Base-by-base conservation (phyloP, 2,329 filamentous ascomycete genomes). In the Eutypa lata region DNA sequence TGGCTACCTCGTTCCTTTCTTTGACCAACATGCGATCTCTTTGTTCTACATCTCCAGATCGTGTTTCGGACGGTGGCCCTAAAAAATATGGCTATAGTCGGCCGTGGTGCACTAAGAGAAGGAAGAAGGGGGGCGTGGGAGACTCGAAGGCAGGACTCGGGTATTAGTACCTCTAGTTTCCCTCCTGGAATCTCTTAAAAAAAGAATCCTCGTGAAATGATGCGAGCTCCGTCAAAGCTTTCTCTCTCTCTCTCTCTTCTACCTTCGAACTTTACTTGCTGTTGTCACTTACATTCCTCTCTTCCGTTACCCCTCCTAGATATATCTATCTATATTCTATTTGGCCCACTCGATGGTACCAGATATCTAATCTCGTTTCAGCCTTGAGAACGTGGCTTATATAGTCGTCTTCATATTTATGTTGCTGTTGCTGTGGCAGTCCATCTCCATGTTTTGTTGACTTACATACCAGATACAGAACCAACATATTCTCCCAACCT, bases 271-370 rank as follows among this genome's bases (percentile, higher is more conserved):
- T 44, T 44, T 14, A 13, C 14, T 45, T 14, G 14, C 5, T 53
- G 58, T 59, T 61, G 55, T 61, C 54, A 44, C 57, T 56, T 57
- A 63, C 66, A 68, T 68, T 68, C 65, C 65, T 65, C 49, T 53
- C 50, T 42, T 51, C 56, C 53, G 53, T 58, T 57, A 53, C 28
- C 47, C 45, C 21, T 21, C 22, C 22, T 45, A 16, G 22, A 45
- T 22, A 18, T 22, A 35, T 31, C 18, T 11, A 43, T 50, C 24
- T 22, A 7, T 22, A 10, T 7, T 45, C 35, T 21, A 28, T 49
- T 43, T 37, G 47, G 46, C 40, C 28, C 47, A 21, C 19, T 28
- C 33, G 46, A 47, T 43, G 47, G 14, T 38, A 44, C n/a, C 16
- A 53, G 35, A 52, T 42, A 48, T 19, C 8, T 45, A 5, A 54